A percentile compares a stretch with the other conserved stretches of the same genome.
These are phyloP conservation scores for Dissoconium aciculare DNA, from an alignment of 2,329 filamentous ascomycete species.

Conservation along the genomic window DNA sequence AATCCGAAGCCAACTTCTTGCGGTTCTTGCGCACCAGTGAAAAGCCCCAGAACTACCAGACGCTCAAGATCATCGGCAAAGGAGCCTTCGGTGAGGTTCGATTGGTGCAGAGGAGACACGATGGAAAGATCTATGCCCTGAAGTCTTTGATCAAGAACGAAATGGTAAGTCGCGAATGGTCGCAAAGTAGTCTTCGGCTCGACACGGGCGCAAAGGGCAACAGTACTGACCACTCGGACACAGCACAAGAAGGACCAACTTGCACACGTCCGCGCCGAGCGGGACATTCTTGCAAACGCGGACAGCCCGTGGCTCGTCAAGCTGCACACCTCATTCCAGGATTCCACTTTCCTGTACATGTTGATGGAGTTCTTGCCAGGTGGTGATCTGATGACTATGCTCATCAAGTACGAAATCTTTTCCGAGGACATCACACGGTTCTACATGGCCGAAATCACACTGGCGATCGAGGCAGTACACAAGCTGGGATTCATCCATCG, in stretches of 20 bases:
- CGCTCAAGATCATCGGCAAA: conserved; percentile 96
- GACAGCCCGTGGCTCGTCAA: conserved; percentile 99
- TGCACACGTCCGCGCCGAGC: conserved; percentile 89
- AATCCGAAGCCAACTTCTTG: conserved; percentile 82
- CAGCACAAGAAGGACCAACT: conserved; percentile 94
- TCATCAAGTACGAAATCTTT: conserved; percentile 99
- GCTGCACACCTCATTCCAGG: conserved; percentile 95
- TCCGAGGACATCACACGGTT: conserved; percentile 97
- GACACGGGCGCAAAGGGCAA: conserved; percentile 1
- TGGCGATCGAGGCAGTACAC: conserved; percentile 97
- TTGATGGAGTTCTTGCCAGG: conserved; percentile 98
- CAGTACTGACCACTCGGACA: too few relatives aligned
- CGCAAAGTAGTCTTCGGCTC: too few relatives aligned
- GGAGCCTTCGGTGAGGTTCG: conserved; percentile 98
- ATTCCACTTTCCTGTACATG: conserved; percentile 92
- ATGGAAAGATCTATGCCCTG: conserved; percentile 94
- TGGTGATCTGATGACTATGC: conserved; percentile 98
- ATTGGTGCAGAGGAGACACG: conserved; percentile 87
- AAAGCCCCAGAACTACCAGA: conserved; percentile 84
- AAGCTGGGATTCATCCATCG: conserved; percentile 97
- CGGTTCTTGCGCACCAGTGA: conserved; percentile 90
- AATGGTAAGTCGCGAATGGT: conserved; percentile 53
- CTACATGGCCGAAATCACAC: conserved; percentile 95
- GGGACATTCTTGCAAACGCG: conserved; percentile 96
- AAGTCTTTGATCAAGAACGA: conserved; percentile 98